Evolutionary conservation across 1,139 yeast species (phyloP), one percentile per base, ranked within the genome.

Genomic region (Eremothecium sinecaudum): DNA sequence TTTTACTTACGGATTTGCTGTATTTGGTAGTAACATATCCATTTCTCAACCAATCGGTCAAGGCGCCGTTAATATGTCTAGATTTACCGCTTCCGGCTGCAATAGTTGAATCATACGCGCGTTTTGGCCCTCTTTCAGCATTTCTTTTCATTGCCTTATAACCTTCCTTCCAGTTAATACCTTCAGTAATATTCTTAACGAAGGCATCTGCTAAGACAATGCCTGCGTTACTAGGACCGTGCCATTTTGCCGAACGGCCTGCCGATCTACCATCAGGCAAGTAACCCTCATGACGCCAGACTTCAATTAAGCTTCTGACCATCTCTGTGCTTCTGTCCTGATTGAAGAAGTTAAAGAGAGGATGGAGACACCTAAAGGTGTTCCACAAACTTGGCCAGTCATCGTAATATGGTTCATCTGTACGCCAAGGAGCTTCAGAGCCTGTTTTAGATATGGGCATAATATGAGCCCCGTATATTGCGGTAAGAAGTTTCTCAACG

Each of bases 311-410:
- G 2, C 59, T 39, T 32, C 61, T 47, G 6, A 62, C 44, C 43
- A 63, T 47, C 24, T 61, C 66, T 3, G 58, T 46, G n/a, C 59
- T 58, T 26, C 60, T 46, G 4, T 41, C 39, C 13, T 61, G 61
- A 34, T 54, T 53, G 24, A 62, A 36, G 15, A 61, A 48, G 28
- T 61, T 53, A 31, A 53, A 42, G 16, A 63, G 44, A 3, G 67
- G 67, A 36, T 57, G 50, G 15, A 60, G 45, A 23, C 62, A 55
- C 15, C 67, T 43, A 47, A 61, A 63, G 1, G 63, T 55, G 40
- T 63, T 67, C 68, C 68, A 63, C 22, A 63, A 47, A n/a, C 64
- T 62, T 41, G 59, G 62, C 53, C 59, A 63, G 36, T 63, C 67
- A 40, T 62, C 66, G 39, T 62, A 63, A 37, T 61, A 61, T 5